Evolutionary conservation across 2,329 filamentous ascomycete species (phyloP).

Genomic region (Colletotrichum nymphaeae): DNA sequence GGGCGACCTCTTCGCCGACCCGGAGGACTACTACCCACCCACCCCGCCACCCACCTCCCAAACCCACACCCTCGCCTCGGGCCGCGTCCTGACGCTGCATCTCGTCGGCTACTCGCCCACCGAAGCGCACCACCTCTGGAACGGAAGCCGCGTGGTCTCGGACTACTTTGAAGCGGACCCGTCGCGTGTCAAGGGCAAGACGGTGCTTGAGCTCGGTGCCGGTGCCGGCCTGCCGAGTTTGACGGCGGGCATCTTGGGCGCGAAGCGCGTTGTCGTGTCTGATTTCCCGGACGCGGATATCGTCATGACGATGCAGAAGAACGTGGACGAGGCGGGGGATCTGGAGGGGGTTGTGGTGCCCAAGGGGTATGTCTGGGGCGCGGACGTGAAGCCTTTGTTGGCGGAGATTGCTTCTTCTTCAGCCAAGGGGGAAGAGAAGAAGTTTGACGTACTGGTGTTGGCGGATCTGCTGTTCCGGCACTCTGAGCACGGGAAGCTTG

Average conservation of each 20-base stretch:
- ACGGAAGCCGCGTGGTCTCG: constrained; percentile 83
- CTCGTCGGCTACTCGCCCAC: constrained; percentile 90
- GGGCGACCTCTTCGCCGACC: constrained; percentile 79
- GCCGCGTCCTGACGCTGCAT: constrained; percentile 74
- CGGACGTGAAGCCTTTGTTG: constrained; percentile 67
- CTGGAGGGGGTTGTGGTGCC: constrained; percentile 60
- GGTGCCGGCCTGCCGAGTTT: constrained; percentile 88
- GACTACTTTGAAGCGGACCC: constrained; percentile 80
- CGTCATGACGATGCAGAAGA: constrained; percentile 82
- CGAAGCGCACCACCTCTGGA: constrained; percentile 93
- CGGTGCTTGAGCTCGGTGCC: constrained; percentile 90
- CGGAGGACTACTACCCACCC: constrained; percentile 82
- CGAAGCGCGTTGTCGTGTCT: constrained; percentile 79
- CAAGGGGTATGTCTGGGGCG: constrained; percentile 88
- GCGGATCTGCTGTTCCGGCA: constrained; percentile 94
- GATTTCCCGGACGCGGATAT: constrained; percentile 90
- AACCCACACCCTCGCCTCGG: constrained; percentile 76
- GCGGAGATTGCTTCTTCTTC: constrained; percentile 60
- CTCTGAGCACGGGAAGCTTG: constrained; percentile 83
- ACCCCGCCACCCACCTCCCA: constrained; percentile 81
- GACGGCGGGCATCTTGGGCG: constrained; percentile 79
- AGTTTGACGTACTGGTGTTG: constrained; percentile 86
- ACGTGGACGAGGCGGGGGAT: constrained; percentile 67
- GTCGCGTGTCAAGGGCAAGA: constrained; percentile 71
- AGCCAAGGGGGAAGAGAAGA: constrained; percentile 38